These are phyloP conservation scores for Pseudogymnoascus sp. DNA, from an alignment of 2,329 filamentous ascomycete species.

Conservation along the genomic window DNA sequence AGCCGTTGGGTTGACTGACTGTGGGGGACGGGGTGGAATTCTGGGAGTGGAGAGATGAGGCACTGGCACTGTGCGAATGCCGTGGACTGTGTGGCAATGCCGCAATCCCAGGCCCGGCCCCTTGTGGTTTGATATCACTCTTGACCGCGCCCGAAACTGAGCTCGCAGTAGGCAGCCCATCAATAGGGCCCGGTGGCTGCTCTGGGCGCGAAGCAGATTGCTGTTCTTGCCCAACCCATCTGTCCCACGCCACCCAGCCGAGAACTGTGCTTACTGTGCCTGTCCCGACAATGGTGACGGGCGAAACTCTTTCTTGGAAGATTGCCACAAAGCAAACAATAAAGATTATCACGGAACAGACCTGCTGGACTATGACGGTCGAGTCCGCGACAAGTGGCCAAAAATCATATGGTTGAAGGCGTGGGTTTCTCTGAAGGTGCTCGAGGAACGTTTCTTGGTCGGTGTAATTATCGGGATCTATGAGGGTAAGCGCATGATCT, in stretches of 20 bases:
- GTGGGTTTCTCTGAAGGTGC: constrained; percentile 87
- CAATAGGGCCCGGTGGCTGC: constrained; percentile 10
- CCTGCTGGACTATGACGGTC: constrained; percentile 93
- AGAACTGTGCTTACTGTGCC: constrained; percentile 73
- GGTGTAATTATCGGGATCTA: constrained; percentile 97
- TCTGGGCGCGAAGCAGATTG: constrained; percentile 20
- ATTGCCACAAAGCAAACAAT: constrained; percentile 90
- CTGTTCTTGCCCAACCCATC: constrained; percentile 71
- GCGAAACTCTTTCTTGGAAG: constrained; percentile 75
- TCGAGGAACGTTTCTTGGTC: constrained; percentile 95
- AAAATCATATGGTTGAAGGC: constrained; percentile 91
- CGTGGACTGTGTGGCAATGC: constrained; percentile 26
- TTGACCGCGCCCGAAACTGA: not conserved
- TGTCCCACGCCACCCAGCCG: constrained; percentile 87
- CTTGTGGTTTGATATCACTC: constrained; percentile 23
- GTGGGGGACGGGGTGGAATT: constrained; percentile 16
- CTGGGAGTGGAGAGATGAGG: constrained; percentile 44
- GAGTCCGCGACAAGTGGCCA: constrained; percentile 94
- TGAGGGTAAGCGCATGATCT: constrained; percentile 19
- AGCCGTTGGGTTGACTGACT: constrained; percentile 26
- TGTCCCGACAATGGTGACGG: constrained; percentile 79
- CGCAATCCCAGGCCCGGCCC: constrained; percentile 37
- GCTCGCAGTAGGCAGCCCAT: not conserved
- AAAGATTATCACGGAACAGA: constrained; percentile 91
- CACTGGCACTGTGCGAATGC: constrained; percentile 45